Evolutionary conservation across 371 early-diverging fungal genomes (phyloP), one percentile per base, ranked within the genome.

Genomic region (Rhizopus stolonifer): DNA sequence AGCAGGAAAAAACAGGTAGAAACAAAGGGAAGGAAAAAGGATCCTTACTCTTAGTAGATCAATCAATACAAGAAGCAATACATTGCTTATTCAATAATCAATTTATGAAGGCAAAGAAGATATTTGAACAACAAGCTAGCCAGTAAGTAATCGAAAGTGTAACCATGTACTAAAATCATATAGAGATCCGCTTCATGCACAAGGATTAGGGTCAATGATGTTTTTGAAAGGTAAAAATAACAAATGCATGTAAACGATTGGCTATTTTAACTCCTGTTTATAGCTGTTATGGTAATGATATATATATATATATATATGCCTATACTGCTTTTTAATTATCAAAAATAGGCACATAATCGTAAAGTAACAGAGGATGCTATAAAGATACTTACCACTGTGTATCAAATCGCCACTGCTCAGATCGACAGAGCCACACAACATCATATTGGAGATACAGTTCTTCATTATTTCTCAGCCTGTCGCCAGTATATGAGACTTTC

Each of bases 1-100:
- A 82, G 54, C 83, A 82, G 34, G 80, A 76, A 46, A 47, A 62
- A 26, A 70, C 69, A 52, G 81, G 81, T 77, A 53, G 7, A 13
- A 40, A 14, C 29, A 57, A 29, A 0, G 29, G 6, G 0, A 29
- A 29, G 18, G 19, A 22, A 40, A 1, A 3, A 26, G 32, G 22
- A 2, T 9, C 21, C 8, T 2, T 9, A 32, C 2, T 38, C 6
- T 2, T 15, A 14, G 31, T 3, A 10, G 17, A n/a, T n/a, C n/a
- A n/a, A n/a, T n/a, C n/a, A n/a, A n/a, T n/a, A n/a, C n/a, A n/a
- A 7, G 24, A 38, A 34, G 77, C 69, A 1, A 51, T 70, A 1
- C 60, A 58, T 19, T 65, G 66, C 22, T 29, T 76, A 36, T 69
- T 76, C 29, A 72, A 69, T 24, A 76, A 76, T 49, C 65, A 54